Evolutionary conservation across 371 early-diverging fungal genomes (phyloP).

Genomic region (Haplosporangium sp.): DNA sequence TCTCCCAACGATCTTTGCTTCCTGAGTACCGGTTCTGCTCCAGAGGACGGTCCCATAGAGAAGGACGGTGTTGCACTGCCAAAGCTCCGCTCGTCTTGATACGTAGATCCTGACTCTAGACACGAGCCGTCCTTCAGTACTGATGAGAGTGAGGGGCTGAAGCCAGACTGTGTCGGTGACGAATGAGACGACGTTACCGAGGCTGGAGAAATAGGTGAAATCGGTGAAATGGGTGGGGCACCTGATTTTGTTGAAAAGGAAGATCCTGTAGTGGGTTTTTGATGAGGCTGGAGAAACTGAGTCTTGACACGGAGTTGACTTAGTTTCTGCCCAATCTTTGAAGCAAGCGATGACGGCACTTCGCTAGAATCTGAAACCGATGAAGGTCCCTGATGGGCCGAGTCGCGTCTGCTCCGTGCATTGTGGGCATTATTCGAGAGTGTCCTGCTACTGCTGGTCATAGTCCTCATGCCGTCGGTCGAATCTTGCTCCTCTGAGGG

Average conservation of each 20-base stretch:
- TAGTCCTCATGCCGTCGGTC: neutral
- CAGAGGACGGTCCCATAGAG: constrained; percentile 18
- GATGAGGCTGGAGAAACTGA: constrained; percentile 2
- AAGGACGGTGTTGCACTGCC: constrained; percentile 32
- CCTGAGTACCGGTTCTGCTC: constrained; percentile 18
- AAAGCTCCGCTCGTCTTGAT: neutral
- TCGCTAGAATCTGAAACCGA: neutral
- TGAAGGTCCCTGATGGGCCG: neutral
- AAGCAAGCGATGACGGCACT: constrained; percentile 2
- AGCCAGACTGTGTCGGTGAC: constrained; percentile 4
- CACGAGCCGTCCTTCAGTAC: neutral
- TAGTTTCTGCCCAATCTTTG: constrained; percentile 32
- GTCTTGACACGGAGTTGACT: constrained; percentile 38
- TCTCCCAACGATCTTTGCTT: neutral
- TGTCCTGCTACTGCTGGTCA: neutral
- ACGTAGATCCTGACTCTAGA: neutral
- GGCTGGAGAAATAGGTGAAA: constrained; percentile 12
- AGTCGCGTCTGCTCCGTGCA: neutral
- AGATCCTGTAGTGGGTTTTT: neutral
- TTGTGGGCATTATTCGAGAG: neutral
- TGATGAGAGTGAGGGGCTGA: neutral
- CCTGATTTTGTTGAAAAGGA: neutral
- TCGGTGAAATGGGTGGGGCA: constrained; percentile 28
- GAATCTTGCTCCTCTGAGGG: neutral
- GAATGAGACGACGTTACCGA: constrained; percentile 9